These are phyloP conservation scores for Crithidia sp. DNA, from an alignment of 208 protist genomes.

Conservation along the genomic window DNA sequence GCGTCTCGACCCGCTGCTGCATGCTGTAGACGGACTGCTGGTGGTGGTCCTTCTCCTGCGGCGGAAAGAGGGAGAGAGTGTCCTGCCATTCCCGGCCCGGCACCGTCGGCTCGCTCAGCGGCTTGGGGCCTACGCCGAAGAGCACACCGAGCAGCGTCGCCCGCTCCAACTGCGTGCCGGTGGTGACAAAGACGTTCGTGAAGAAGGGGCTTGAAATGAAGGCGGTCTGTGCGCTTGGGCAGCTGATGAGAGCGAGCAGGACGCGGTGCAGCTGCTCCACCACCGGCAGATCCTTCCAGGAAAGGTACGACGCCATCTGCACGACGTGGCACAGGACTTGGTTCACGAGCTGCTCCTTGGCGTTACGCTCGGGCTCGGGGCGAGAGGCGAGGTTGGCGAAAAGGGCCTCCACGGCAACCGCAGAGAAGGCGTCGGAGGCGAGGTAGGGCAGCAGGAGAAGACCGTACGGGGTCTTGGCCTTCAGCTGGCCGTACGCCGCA, in stretches of 20 bases:
- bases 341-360: conserved; percentile 63
- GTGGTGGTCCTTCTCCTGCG: conserved; percentile 42
- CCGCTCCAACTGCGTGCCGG: conserved; percentile 69
- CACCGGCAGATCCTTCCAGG: conserved; percentile 52
- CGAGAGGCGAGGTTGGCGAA: conserved; percentile 62
- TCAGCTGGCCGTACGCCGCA: conserved; percentile 52
- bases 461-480: conserved; percentile 43
- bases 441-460: conserved; percentile 80
- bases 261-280: conserved; percentile 53
- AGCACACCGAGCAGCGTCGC: conserved; percentile 78
- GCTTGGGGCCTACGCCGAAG: conserved; percentile 58
- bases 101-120: conserved; percentile 8
- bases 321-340: conserved; percentile 69
- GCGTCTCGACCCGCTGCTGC: conserved; percentile 48
- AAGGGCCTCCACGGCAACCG: conserved; percentile 61
- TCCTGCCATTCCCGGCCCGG: conserved; percentile 33
- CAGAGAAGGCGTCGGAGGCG: conserved; percentile 60
- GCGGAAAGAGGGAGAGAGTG: conserved; percentile 58
- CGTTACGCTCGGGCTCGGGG: conserved; percentile 31
- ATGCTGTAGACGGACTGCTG: conserved; percentile 52
- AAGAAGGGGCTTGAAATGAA: conserved; percentile 72
- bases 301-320: conserved; percentile 48
- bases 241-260: conserved; percentile 56
- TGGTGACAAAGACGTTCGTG: conserved; percentile 41
- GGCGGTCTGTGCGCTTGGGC: conserved; percentile 36